A percentile compares a stretch with the other conserved stretches of the same genome.
These are phyloP conservation scores for Rhypophila decipiens DNA, from an alignment of 495 filamentous ascomycete species.

Conservation along the genomic window DNA sequence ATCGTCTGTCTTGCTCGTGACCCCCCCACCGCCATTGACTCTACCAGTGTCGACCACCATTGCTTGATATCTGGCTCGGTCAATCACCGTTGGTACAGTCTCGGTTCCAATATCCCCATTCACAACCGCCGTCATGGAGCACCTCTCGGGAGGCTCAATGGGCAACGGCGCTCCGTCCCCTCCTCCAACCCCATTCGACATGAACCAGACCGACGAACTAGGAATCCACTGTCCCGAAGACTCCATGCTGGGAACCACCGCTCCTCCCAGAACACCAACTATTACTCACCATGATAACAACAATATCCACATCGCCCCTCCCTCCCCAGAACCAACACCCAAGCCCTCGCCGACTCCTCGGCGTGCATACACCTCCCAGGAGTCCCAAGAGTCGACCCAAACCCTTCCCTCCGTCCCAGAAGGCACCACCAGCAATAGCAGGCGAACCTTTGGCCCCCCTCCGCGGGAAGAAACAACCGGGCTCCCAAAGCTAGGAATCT, in stretches of 20 bases:
- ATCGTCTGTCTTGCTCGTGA: too few relatives aligned
- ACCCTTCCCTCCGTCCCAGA: background rate
- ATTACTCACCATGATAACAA: background rate
- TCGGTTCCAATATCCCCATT: too few relatives aligned
- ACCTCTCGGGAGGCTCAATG: background rate
- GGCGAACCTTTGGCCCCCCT: background rate
- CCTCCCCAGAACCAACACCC: background rate
- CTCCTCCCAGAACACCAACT: background rate
- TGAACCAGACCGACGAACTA: background rate
- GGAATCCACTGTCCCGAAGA: background rate
- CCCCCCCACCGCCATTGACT: too few relatives aligned
- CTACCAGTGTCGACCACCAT: too few relatives aligned
- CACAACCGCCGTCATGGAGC: too few relatives aligned
- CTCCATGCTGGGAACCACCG: background rate
- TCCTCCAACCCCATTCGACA: conserved; percentile 20
- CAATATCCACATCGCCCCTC: background rate
- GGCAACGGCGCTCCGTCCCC: conserved; percentile 19
- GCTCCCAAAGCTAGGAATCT: conserved; percentile 5
- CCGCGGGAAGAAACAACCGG: too few relatives aligned
- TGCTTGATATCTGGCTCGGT: too few relatives aligned
- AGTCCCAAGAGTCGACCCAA: background rate
- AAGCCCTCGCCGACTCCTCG: conserved; percentile 3
- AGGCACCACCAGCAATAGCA: background rate
- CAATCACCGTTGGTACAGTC: too few relatives aligned
- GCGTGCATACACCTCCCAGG: background rate